Evolutionary conservation across 306 rosid genomes (phyloP).

Genomic region (Quercus aquifolioides): DNA sequence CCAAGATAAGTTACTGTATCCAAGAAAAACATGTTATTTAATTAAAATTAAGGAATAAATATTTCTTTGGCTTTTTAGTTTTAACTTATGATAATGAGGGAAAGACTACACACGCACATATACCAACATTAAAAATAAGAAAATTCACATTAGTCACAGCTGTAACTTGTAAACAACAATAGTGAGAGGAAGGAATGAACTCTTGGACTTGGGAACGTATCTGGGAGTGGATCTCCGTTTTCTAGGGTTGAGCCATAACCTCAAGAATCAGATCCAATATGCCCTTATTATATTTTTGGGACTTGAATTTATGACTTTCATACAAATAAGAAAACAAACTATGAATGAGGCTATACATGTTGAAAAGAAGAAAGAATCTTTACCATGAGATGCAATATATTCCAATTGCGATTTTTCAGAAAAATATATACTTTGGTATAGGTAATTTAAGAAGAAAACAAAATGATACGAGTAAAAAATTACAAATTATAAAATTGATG

Average conservation of each 20-base stretch:
- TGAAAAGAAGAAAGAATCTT: neutral
- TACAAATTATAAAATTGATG: neutral
- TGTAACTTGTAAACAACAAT: neutral
- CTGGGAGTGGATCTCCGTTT: slow-evolving; percentile 14
- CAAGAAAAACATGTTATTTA: neutral
- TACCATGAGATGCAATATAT: neutral
- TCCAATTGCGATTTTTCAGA: neutral
- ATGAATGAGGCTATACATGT: neutral
- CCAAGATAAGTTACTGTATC: neutral
- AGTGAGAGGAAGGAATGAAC: neutral
- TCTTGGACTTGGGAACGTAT: neutral
- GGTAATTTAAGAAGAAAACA: neutral
- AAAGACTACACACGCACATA: neutral
- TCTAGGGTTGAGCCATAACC: neutral
- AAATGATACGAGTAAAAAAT: neutral
- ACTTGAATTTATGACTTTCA: neutral
- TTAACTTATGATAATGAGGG: neutral
- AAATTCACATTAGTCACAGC: neutral
- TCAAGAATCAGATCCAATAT: slow-evolving; percentile 24
- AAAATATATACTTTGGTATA: neutral
- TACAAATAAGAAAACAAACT: neutral
- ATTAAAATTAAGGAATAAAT: neutral
- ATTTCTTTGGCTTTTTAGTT: neutral
- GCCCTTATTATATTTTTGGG: neutral
- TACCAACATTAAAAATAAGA: neutral